phyloP scores from a whole-genome alignment of 2,329 filamentous ascomycete genomes.

The Hymenoscyphus occultus region DNA sequence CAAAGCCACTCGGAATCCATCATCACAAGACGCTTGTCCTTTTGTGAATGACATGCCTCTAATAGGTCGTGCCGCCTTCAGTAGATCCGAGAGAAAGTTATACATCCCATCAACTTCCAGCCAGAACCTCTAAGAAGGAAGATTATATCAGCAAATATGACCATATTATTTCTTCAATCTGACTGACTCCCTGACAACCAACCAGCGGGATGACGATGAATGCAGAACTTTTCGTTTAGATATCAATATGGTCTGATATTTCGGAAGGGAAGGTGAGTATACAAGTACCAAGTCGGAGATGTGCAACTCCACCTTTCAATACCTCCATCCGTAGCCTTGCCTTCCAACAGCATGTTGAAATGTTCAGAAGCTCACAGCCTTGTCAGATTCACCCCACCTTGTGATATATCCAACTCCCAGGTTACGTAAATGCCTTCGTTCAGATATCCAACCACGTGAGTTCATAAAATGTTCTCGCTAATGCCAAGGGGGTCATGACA shows the following conservation, averaged over 20 bases:
- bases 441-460: background rate
- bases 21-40: slow-evolving; percentile 1
- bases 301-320: background rate
- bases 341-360: background rate
- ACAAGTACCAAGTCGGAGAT: background rate
- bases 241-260: background rate
- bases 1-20: slow-evolving; percentile 1
- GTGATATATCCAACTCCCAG: background rate
- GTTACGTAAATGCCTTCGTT: background rate
- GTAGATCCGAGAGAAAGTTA: background rate
- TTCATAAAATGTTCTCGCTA: background rate
- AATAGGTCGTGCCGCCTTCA: background rate
- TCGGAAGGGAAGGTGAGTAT: background rate
- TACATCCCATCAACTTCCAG: background rate
- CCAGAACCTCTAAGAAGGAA: background rate
- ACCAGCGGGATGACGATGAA: background rate
- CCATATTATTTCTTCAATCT: background rate
- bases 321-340: background rate
- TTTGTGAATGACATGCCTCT: background rate
- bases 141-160: background rate
- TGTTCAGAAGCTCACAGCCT: background rate
- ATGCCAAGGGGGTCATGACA: background rate
- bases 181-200: background rate
- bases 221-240: background rate
- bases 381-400: background rate